Evolutionary conservation across 2,329 filamentous ascomycete genomes (phyloP).

Genomic region (Sarocladium brachiariae): DNA sequence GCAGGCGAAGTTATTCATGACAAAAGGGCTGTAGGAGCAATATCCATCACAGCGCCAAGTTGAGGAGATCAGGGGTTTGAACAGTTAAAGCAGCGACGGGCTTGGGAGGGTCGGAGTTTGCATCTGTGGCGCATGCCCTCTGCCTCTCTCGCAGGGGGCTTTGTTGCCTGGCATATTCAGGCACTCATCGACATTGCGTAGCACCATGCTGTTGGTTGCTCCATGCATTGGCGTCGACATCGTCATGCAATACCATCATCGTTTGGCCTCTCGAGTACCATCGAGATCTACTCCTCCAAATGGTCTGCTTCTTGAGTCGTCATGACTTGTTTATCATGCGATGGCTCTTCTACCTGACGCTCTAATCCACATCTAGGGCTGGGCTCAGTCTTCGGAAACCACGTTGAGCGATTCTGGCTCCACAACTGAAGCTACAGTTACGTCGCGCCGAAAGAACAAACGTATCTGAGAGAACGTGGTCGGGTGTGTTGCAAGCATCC

Average conservation of each 20-base stretch:
- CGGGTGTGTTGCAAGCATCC: no score
- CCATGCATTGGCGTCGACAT: neutral
- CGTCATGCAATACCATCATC: neutral
- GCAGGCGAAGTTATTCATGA: neutral
- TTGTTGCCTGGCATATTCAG: no score
- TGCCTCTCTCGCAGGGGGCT: no score
- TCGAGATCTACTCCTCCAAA: neutral
- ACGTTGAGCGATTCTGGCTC: no score
- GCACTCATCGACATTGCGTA: no score
- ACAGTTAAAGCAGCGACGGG: neutral
- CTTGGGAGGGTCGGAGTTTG: neutral
- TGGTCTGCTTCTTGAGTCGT: neutral
- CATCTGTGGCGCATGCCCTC: slow-evolving; percentile 5
- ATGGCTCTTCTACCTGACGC: neutral
- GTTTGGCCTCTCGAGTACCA: neutral
- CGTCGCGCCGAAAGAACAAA: no score
- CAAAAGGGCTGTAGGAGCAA: neutral
- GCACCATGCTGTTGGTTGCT: no score
- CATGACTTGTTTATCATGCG: neutral
- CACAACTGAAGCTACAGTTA: no score
- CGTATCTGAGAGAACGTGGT: no score
- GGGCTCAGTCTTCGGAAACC: no score
- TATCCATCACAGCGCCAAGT: no score
- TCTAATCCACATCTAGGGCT: neutral
- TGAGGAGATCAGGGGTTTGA: neutral